Evolutionary conservation across 2,329 filamentous ascomycete genomes (phyloP).

Genomic region (Metarhizium robertsii): DNA sequence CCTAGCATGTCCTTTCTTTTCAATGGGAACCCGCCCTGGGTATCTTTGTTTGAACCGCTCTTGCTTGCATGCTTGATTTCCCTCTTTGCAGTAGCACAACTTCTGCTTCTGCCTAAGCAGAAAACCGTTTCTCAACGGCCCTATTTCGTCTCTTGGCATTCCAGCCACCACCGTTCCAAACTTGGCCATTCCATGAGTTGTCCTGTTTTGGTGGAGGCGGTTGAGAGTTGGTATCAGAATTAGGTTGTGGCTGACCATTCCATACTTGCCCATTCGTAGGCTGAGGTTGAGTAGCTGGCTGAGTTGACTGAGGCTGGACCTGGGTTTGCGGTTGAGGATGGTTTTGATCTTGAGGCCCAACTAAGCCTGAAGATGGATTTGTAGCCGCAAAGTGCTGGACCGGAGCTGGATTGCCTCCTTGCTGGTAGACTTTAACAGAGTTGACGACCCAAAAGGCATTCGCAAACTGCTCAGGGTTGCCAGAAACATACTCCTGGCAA

Average conservation of each 20-base stretch:
- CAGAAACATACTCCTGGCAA: slow-evolving; percentile 63
- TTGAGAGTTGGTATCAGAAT: not conserved
- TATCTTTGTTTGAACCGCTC: not conserved
- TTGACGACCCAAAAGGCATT: slow-evolving; percentile 74
- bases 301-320: not conserved
- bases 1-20: not conserved
- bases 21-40: slow-evolving; percentile 1
- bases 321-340: not conserved
- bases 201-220: not conserved
- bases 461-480: slow-evolving; percentile 60
- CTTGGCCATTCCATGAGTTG: slow-evolving; percentile 3
- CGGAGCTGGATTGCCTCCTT: slow-evolving; percentile 2
- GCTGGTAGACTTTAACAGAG: slow-evolving; percentile 53
- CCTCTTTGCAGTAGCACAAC: not conserved
- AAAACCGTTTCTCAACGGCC: not conserved
- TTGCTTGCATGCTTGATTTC: not conserved
- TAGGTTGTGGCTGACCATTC: not conserved
- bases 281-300: not conserved
- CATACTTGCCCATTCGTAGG: slow-evolving; percentile 3
- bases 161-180: slow-evolving; percentile 5
- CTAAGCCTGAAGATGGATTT: no score
- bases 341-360: no score
- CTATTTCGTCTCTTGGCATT: not conserved
- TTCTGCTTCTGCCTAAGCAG: not conserved
- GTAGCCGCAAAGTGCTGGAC: no score